Percentiles rank a stretch among this genome's conserved stretches.
phyloP scores from a whole-genome alignment of 495 filamentous ascomycete genomes.

The Ramalina peruviana region DNA sequence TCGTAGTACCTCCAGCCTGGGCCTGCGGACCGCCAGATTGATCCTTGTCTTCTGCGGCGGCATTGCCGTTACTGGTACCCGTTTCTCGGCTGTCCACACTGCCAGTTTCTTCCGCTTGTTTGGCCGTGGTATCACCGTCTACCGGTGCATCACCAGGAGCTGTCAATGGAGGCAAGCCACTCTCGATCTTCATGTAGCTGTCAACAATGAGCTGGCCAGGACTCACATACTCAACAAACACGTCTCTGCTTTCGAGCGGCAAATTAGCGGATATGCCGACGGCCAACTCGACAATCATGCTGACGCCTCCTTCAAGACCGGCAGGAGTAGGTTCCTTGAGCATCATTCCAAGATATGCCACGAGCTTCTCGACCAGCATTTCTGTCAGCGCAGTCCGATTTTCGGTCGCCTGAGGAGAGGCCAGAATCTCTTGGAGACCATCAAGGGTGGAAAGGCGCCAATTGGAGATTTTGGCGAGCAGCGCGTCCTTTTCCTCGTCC shows the following conservation, averaged over 20 bases:
- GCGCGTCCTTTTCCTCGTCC: constrained; percentile 78
- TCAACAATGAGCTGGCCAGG: constrained; percentile 54
- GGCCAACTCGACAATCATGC: constrained; percentile 88
- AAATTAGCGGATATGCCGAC: constrained; percentile 75
- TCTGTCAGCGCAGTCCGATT: constrained; percentile 52
- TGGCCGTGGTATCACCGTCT: constrained; percentile 29
- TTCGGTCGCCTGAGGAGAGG: constrained; percentile 46
- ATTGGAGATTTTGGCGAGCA: constrained; percentile 73
- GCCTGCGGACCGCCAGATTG: constrained; percentile 4
- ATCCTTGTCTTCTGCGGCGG: background rate
- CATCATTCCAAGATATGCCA: constrained; percentile 50
- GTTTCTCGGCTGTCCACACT: constrained; percentile 29
- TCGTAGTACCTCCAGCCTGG: constrained; percentile 11
- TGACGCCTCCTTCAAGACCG: constrained; percentile 65
- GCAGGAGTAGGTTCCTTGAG: constrained; percentile 61
- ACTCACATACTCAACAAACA: constrained; percentile 69
- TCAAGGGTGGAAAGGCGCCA: constrained; percentile 93
- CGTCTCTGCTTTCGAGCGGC: constrained; percentile 81
- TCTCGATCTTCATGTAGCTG: constrained; percentile 74
- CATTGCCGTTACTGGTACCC: constrained; percentile 6
- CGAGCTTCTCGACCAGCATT: constrained; percentile 54
- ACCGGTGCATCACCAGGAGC: constrained; percentile 28
- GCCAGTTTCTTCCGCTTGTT: constrained; percentile 11
- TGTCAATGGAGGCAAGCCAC: constrained; percentile 57
- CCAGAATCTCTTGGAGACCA: constrained; percentile 61